Evolutionary conservation across 192 early-diverging fungal genomes (phyloP).

Genomic region (Hyaloraphidium curvatum): DNA sequence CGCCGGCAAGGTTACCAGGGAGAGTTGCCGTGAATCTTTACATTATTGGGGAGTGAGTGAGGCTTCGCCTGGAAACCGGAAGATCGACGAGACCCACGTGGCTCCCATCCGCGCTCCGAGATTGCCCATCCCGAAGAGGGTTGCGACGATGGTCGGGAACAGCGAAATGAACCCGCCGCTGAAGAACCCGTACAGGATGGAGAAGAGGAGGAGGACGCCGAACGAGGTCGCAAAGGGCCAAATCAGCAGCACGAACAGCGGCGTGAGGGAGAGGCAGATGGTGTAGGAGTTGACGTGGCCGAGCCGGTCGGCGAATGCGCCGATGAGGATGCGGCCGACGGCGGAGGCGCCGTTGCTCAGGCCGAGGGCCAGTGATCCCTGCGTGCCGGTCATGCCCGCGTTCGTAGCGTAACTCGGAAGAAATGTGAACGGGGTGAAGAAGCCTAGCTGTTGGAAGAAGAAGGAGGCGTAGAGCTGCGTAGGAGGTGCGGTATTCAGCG

Average conservation of each 20-base stretch:
- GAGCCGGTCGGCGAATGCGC: conserved; percentile 11
- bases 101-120: too few relatives aligned
- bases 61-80: too few relatives aligned
- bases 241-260: not conserved
- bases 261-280: not conserved
- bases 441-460: too few relatives aligned
- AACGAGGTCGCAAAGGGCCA: not conserved
- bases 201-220: not conserved
- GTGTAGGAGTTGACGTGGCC: conserved; percentile 1
- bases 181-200: not conserved
- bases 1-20: too few relatives aligned
- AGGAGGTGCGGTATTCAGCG: too few relatives aligned
- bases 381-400: conserved; percentile 30
- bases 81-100: too few relatives aligned
- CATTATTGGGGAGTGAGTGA: too few relatives aligned
- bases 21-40: too few relatives aligned
- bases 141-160: too few relatives aligned
- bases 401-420: conserved; percentile 20
- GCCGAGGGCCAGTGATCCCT: conserved; percentile 45
- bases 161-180: too few relatives aligned
- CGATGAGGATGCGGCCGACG: conserved; percentile 31
- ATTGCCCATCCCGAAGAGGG: too few relatives aligned
- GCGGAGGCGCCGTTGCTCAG: conserved; percentile 45
- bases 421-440: not conserved
- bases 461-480: too few relatives aligned